Evolutionary conservation across 2,329 filamentous ascomycete genomes (phyloP).

Genomic region (Pleoardoris graminearum): DNA sequence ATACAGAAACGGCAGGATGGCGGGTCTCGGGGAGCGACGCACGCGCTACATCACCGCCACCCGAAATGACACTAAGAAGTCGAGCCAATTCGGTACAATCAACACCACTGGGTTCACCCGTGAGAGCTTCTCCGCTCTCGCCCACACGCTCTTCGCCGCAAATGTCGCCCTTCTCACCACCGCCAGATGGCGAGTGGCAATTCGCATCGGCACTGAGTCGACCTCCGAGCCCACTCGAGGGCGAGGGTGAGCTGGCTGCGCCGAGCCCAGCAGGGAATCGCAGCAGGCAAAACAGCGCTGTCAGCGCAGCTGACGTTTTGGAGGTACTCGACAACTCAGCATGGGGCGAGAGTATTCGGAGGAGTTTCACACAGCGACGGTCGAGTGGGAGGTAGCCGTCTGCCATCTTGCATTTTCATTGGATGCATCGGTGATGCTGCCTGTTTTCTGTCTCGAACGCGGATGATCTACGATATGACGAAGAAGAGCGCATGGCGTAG

Average conservation of each 20-base stretch:
- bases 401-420: not conserved
- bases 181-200: slow-evolving; percentile 48
- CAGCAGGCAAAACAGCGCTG: slow-evolving; percentile 67
- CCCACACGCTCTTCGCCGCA: slow-evolving; percentile 26
- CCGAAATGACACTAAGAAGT: slow-evolving; percentile 38
- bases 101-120: slow-evolving; percentile 42
- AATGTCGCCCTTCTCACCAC: slow-evolving; percentile 34
- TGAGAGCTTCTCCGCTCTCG: slow-evolving; percentile 25
- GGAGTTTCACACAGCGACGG: slow-evolving; percentile 75
- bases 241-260: slow-evolving; percentile 30
- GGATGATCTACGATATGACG: slow-evolving; percentile 23
- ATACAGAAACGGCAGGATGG: slow-evolving; percentile 25
- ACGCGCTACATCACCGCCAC: slow-evolving; percentile 31
- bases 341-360: slow-evolving; percentile 90
- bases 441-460: slow-evolving; percentile 15
- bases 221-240: slow-evolving; percentile 42
- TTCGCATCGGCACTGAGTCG: slow-evolving; percentile 50
- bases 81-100: slow-evolving; percentile 46
- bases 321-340: slow-evolving; percentile 85
- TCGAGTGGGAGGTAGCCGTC: slow-evolving; percentile 23
- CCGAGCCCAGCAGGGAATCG: slow-evolving; percentile 52
- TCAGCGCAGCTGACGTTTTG: slow-evolving; percentile 76
- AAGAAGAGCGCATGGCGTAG: slow-evolving; percentile 15
- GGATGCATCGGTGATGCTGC: not conserved
- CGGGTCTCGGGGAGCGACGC: slow-evolving; percentile 32